Conservation (phyloP, 139 green algal genomes). For the Zygnema circumcarinatum region DNA sequence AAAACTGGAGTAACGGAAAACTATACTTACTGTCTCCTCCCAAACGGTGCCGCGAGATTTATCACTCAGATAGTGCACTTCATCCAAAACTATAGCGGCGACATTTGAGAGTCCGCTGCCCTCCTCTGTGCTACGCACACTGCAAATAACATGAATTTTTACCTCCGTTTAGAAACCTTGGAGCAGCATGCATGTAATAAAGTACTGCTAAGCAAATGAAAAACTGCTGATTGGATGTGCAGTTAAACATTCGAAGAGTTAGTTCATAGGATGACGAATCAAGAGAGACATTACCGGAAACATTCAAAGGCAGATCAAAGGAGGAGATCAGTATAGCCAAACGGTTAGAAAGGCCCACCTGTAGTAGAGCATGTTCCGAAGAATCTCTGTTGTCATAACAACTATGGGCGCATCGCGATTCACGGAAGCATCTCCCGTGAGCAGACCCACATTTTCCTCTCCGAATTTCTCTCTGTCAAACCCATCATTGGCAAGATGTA, state of each 20-base stretch:
- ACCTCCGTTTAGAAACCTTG: too few relatives aligned
- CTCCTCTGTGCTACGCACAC: slow-evolving; percentile 54
- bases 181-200: too few relatives aligned
- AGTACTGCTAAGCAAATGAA: neutral
- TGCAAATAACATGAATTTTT: too few relatives aligned
- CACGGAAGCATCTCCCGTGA: slow-evolving; percentile 91
- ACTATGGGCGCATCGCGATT: slow-evolving; percentile 88
- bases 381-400: slow-evolving; percentile 98
- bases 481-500: slow-evolving; percentile 11
- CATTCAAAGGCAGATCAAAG: too few relatives aligned
- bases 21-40: slow-evolving; percentile 85
- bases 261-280: too few relatives aligned
- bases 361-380: slow-evolving; percentile 96
- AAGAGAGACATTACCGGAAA: too few relatives aligned
- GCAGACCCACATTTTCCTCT: slow-evolving; percentile 75
- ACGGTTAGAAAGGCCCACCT: slow-evolving; percentile 26
- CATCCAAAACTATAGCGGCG: slow-evolving; percentile 90
- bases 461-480: slow-evolving; percentile 57
- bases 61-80: slow-evolving; percentile 91
- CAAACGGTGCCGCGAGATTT: slow-evolving; percentile 85
- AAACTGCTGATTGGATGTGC: too few relatives aligned
- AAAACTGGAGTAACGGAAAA: too few relatives aligned
- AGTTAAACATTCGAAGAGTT: too few relatives aligned
- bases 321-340: too few relatives aligned
- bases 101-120: slow-evolving; percentile 79